Percentiles rank a stretch among this genome's conserved stretches.
Conservation (phyloP, 345 rosid species). For the Hypericum perforatum region DNA sequence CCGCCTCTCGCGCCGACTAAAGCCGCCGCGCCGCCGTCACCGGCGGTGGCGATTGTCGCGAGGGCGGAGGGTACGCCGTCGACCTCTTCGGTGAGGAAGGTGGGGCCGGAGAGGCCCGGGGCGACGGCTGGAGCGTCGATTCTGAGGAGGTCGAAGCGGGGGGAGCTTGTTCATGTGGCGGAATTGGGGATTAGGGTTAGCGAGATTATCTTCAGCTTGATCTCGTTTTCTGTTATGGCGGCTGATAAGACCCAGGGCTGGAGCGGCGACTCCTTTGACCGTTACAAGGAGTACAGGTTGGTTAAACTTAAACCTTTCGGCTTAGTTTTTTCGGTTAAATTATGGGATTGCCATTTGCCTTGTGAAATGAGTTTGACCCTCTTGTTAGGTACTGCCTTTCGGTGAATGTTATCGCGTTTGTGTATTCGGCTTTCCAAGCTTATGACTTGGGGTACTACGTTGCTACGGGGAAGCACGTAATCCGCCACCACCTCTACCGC, state of each 20-base stretch:
- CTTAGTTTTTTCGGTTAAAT: neutral
- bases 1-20: conserved; percentile 14
- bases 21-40: neutral
- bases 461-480: conserved; percentile 37
- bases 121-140: conserved; percentile 13
- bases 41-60: neutral
- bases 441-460: conserved; percentile 50
- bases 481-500: conserved; percentile 39
- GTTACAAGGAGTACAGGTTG: conserved; percentile 86
- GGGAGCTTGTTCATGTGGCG: conserved; percentile 27
- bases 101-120: conserved; percentile 16
- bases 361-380: neutral
- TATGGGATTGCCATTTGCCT: neutral
- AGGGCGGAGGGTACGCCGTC: conserved; percentile 4
- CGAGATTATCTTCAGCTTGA: conserved; percentile 61
- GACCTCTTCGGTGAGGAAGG: conserved; percentile 21
- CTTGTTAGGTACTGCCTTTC: conserved; percentile 69
- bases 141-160: conserved; percentile 30
- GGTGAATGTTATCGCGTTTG: conserved; percentile 67
- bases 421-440: conserved; percentile 65
- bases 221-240: conserved; percentile 92
- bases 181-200: conserved; percentile 59
- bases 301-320: neutral
- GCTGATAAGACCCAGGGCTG: conserved; percentile 94
- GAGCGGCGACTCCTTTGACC: conserved; percentile 96